Base-by-base conservation (phyloP, 2,329 filamentous ascomycete genomes). In the Fusarium begoniae region DNA sequence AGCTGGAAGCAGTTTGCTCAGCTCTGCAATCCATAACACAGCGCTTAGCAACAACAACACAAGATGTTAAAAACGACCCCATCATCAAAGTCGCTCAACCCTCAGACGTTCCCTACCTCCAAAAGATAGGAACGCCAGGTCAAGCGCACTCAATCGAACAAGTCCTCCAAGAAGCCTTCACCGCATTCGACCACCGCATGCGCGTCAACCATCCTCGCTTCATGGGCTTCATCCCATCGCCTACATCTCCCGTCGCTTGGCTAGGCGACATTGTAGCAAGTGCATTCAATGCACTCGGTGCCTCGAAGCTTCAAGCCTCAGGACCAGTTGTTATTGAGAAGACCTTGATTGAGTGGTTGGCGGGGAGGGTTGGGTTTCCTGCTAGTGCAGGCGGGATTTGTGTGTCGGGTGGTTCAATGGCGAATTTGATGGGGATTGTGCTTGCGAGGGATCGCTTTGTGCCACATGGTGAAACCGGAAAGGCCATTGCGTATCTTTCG, bases 361-460 rank as follows among this genome's bases (percentile, higher is more conserved):
- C 75, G 0, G 48, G 56, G 3, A 54, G 53, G 18, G 69, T 72
- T 11, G 75, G 75, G 0, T 71, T 79, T 8, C 73, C 71, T 0
- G 35, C 51, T 2, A 76, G 72, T 47, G 62, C 75, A 7, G 77
- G 77, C 1, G 74, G 77, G 2, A 54, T 78, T 17, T 77, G 66
- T 32, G 76, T 79, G 13, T 79, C 77, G 3, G 77, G 76, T 5
- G 77, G 76, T 9, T 76, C 75, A n/a, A 77, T 79, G 66, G 77
- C 74, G 26, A 79, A 79, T 45, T 24, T 79, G 38, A 73, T 75
- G 61, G 77, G 68, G 2, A 70, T 79, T 22, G 64, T 77, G 5
- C 47, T 76, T 4, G 74, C 77, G 3, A 69, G 76, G 0, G 76
- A 79, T 48, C 62, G 60, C 1, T 62, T 56, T 30, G 57, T 79